These are phyloP conservation scores for Agaricus sinodeliciosus DNA, from an alignment of 768 basidiomycete genomes.

Conservation along the genomic window DNA sequence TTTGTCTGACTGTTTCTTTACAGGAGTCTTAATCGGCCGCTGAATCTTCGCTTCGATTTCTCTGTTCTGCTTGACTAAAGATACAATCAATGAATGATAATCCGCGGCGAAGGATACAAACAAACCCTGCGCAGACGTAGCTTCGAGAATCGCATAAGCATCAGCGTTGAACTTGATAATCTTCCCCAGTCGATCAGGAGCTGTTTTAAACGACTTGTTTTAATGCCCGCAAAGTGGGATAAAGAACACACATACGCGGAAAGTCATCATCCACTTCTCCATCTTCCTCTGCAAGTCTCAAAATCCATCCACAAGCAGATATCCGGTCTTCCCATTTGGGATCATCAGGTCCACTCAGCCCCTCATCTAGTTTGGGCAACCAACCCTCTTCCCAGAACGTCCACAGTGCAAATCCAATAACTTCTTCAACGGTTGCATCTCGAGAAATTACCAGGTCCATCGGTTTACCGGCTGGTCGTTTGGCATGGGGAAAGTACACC, in stretches of 20 bases:
- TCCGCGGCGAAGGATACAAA: background rate
- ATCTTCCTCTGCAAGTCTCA: conserved; percentile 93
- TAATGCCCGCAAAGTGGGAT: background rate
- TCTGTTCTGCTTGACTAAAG: conserved; percentile 67
- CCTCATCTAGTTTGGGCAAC: conserved; percentile 72
- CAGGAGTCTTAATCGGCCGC: conserved; percentile 68
- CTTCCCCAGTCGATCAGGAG: conserved; percentile 82
- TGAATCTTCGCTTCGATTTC: conserved; percentile 75
- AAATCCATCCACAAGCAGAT: conserved; percentile 83
- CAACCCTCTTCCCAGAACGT: conserved; percentile 90
- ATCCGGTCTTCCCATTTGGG: conserved; percentile 50
- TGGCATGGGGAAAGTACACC: conserved; percentile 83
- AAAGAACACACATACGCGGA: conserved; percentile 59
- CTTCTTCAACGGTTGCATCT: conserved; percentile 92
- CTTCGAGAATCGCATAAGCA: conserved; percentile 84
- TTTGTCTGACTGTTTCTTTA: conserved; percentile 48
- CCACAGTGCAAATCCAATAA: conserved; percentile 89
- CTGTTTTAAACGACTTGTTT: conserved; percentile 30
- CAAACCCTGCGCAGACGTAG: conserved; percentile 63
- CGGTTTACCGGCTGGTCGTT: conserved; percentile 48
- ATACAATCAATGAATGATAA: background rate
- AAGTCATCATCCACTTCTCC: conserved; percentile 99
- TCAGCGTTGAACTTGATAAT: conserved; percentile 86
- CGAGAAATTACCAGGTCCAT: conserved; percentile 74
- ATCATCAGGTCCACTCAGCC: conserved; percentile 51